These are phyloP conservation scores for Coemansia sp. DNA, from an alignment of 192 early-diverging fungal species.

Conservation along the genomic window DNA sequence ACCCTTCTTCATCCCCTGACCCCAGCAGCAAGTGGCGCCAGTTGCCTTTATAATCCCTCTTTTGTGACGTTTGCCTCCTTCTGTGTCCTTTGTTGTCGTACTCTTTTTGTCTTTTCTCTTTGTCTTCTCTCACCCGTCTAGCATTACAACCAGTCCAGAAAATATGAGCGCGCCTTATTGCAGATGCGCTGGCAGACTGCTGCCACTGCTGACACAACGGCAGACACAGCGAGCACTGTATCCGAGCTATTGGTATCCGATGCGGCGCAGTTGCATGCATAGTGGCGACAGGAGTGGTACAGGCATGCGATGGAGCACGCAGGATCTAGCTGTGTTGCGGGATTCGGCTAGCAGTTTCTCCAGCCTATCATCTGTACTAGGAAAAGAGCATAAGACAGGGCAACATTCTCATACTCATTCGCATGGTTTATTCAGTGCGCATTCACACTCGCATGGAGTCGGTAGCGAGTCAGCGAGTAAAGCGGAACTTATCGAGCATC, in stretches of 20 bases:
- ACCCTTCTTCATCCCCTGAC: neutral
- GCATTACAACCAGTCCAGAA: neutral
- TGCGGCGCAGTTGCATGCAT: neutral
- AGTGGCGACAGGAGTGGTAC: neutral
- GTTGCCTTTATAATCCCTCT: neutral
- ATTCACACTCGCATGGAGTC: constrained; percentile 24
- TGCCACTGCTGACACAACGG: neutral
- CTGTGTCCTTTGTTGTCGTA: neutral
- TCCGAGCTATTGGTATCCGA: neutral
- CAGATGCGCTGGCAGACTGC: neutral
- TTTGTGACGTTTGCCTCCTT: neutral
- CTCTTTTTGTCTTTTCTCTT: neutral
- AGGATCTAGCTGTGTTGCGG: constrained; percentile 10
- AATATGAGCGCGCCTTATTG: neutral
- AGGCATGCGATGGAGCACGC: constrained; percentile 20
- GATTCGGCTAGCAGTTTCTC: constrained; percentile 39
- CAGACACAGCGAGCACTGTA: neutral
- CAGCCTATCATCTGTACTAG: constrained; percentile 18
- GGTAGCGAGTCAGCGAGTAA: constrained; percentile 29
- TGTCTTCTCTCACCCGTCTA: neutral
- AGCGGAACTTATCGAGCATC: constrained; percentile 46
- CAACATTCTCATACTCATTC: constrained; percentile 11
- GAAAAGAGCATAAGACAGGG: constrained; percentile 4
- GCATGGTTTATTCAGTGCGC: neutral
- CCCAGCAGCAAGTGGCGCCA: neutral